phyloP scores from a whole-genome alignment of 176 grass and related monocot species.

The Musa itinerans region DNA sequence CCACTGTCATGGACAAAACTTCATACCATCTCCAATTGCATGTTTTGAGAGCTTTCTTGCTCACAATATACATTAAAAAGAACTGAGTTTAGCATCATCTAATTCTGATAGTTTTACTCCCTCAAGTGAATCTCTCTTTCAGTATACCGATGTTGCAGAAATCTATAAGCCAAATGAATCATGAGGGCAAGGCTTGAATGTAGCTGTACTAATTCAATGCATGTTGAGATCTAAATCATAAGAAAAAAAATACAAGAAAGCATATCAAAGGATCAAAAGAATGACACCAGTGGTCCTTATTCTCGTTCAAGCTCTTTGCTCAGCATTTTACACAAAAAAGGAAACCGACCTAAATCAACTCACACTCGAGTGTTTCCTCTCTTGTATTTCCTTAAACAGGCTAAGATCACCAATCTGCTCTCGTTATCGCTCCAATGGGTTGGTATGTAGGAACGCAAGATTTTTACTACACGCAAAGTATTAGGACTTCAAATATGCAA shows the following conservation, averaged over 20 bases:
- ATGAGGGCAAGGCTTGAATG: background rate
- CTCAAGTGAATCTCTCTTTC: background rate
- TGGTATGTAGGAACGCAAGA: background rate
- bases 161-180: background rate
- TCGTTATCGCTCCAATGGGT: background rate
- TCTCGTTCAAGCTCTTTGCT: background rate
- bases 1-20: no score
- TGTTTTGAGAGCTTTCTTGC: no score
- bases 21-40: no score
- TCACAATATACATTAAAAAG: no score
- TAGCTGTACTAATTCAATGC: background rate
- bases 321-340: background rate
- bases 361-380: background rate
- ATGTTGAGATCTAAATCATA: background rate
- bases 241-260: background rate
- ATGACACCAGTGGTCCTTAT: background rate
- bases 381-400: background rate
- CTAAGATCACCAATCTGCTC: background rate
- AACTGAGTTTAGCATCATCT: no score
- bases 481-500: background rate
- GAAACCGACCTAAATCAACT: background rate
- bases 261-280: background rate
- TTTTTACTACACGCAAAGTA: background rate
- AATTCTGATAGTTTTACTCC: background rate
- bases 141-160: background rate